Conservation (phyloP, 257 asterid species). For the Petunia secreta region DNA sequence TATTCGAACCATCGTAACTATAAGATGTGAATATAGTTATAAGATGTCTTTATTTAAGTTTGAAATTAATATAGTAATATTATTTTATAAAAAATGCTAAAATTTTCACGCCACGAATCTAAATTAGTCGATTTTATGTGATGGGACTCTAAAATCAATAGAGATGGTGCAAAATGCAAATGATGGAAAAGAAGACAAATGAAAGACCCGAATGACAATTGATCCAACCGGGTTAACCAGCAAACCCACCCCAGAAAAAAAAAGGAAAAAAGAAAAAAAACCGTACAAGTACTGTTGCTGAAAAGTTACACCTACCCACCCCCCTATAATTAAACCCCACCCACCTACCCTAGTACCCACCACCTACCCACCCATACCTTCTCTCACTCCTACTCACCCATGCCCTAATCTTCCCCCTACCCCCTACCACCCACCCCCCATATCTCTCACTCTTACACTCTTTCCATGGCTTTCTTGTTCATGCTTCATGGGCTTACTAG, state of each 20-base stretch:
- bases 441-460: background rate
- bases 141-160: too few relatives aligned
- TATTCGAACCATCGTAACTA: too few relatives aligned
- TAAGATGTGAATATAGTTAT: too few relatives aligned
- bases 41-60: too few relatives aligned
- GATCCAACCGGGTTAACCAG: background rate
- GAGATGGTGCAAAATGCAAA: too few relatives aligned
- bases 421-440: conserved; percentile 12
- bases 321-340: conserved; percentile 3
- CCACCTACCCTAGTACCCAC: conserved; percentile 24
- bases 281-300: background rate
- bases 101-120: too few relatives aligned
- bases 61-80: too few relatives aligned
- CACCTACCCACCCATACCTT: conserved; percentile 27
- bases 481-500: conserved; percentile 3
- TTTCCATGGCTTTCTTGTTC: conserved; percentile 11
- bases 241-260: background rate
- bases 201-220: background rate
- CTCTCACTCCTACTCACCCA: conserved; percentile 5
- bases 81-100: too few relatives aligned
- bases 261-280: background rate
- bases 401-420: conserved; percentile 10
- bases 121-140: too few relatives aligned
- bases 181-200: too few relatives aligned
- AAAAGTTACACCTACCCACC: conserved; percentile 1